Conservation (phyloP, 2,329 filamentous ascomycete species). For the Cadophora sp. region DNA sequence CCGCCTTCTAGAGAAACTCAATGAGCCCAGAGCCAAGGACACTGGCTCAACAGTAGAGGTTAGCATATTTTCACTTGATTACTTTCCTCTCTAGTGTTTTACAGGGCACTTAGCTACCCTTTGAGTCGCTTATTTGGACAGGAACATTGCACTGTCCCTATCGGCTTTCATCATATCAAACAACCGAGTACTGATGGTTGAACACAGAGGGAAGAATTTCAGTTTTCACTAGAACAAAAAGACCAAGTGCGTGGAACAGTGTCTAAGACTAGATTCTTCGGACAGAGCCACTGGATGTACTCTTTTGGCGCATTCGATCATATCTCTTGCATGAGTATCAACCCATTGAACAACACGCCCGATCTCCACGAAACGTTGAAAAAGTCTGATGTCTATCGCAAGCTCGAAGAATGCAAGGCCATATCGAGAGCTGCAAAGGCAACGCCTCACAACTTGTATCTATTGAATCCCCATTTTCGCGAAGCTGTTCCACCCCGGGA, state of each 20-base stretch:
- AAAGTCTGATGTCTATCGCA: constrained; percentile 6
- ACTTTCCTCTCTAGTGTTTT: neutral
- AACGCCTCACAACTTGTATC: constrained; percentile 25
- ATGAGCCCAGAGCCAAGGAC: constrained; percentile 5
- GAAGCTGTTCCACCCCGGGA: constrained; percentile 31
- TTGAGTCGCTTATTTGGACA: neutral
- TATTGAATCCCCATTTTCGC: constrained; percentile 29
- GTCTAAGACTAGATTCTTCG: constrained; percentile 39
- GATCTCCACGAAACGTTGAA: neutral
- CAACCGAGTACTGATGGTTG: neutral
- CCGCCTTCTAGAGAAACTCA: constrained; percentile 19
- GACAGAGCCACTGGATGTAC: constrained; percentile 40
- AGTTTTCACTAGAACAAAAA: constrained; percentile 19
- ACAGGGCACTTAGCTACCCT: neutral
- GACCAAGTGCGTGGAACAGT: constrained; percentile 27
- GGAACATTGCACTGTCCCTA: neutral
- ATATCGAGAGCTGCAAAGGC: constrained; percentile 33
- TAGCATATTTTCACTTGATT: neutral
- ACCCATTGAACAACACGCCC: constrained; percentile 19
- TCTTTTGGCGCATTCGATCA: constrained; percentile 34
- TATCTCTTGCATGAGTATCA: constrained; percentile 23
- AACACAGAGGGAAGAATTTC: neutral
- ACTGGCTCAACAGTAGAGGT: neutral
- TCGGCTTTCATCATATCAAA: neutral
- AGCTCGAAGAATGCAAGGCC: constrained; percentile 34